A percentile compares a stretch with the other conserved stretches of the same genome.
phyloP scores from a whole-genome alignment of 192 early-diverging fungal genomes.

The Podila verticillata region DNA sequence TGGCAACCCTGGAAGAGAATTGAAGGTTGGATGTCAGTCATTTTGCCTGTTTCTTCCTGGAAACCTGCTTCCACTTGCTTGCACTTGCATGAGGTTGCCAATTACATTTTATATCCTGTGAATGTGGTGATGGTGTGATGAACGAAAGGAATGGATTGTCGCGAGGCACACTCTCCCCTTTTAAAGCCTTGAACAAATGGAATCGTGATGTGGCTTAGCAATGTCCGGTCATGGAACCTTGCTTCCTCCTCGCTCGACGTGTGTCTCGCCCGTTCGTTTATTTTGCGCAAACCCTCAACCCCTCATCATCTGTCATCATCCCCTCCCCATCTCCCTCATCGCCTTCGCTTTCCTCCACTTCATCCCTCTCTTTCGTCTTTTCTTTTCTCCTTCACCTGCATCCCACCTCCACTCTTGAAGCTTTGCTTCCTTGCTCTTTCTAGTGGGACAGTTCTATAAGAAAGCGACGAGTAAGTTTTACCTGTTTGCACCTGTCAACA shows the following conservation, averaged over 20 bases:
- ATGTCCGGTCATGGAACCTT: background rate
- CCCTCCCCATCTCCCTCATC: background rate
- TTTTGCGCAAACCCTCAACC: background rate
- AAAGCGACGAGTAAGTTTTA: background rate
- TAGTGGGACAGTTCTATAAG: too few species aligned
- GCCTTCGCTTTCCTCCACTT: background rate
- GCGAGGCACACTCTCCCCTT: too few species aligned
- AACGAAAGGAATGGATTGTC: background rate
- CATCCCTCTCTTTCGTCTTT: background rate
- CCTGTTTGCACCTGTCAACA: background rate
- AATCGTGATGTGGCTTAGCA: background rate
- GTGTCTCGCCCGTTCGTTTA: background rate
- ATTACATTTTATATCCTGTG: background rate
- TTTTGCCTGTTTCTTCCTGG: too few species aligned
- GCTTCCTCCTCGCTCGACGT: slow-evolving; percentile 4
- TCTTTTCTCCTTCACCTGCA: background rate
- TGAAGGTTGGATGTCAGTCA: background rate
- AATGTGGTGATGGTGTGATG: background rate
- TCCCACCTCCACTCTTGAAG: too few species aligned
- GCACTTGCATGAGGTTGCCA: background rate
- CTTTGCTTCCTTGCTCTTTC: too few species aligned
- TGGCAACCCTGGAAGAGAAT: background rate
- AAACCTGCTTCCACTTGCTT: background rate
- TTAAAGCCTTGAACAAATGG: background rate
- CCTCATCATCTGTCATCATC: slow-evolving; percentile 1